phyloP scores from a whole-genome alignment of 2,329 filamentous ascomycete species.

The Gremmenia infestans region DNA sequence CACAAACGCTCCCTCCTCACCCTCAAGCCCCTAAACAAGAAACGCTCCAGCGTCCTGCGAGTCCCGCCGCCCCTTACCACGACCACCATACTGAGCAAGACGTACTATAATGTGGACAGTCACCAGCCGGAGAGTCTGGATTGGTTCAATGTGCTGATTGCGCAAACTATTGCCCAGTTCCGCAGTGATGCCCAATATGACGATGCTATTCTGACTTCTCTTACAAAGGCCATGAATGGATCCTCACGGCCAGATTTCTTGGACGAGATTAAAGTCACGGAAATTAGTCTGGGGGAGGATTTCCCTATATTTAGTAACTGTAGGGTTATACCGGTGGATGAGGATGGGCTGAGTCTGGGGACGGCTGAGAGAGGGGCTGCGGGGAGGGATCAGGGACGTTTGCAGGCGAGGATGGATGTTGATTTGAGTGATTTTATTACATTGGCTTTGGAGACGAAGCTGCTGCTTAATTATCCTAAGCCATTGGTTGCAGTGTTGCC shows the following conservation, averaged over 20 bases:
- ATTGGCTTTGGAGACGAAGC: conserved; percentile 86
- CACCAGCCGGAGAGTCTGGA: conserved; percentile 96
- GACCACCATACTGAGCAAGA: conserved; percentile 91
- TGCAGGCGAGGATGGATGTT: conserved; percentile 95
- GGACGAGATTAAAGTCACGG: conserved; percentile 88
- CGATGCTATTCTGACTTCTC: conserved; percentile 78
- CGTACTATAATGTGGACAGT: conserved; percentile 92
- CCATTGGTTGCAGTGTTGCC: conserved; percentile 83
- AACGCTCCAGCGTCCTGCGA: conserved; percentile 68
- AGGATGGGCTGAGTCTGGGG: conserved; percentile 61
- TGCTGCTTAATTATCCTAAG: conserved; percentile 92
- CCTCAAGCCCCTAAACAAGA: conserved; percentile 48
- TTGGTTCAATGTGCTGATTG: conserved; percentile 98
- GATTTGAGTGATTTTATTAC: conserved; percentile 96
- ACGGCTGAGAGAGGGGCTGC: conserved; percentile 27
- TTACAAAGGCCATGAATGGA: conserved; percentile 86
- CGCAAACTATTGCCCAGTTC: conserved; percentile 94
- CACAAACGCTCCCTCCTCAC: conserved; percentile 71
- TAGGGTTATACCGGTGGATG: conserved; percentile 84
- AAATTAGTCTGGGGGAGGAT: conserved; percentile 90
- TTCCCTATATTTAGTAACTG: conserved; percentile 99
- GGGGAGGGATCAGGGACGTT: conserved; percentile 59
- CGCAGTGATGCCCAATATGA: conserved; percentile 88
- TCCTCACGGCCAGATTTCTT: conserved; percentile 82
- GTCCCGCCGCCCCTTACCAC: conserved; percentile 75